Evolutionary conservation across 202 grass and related monocot genomes (phyloP), one percentile per base, ranked within the genome.

Genomic region (Zoysia matrella): DNA sequence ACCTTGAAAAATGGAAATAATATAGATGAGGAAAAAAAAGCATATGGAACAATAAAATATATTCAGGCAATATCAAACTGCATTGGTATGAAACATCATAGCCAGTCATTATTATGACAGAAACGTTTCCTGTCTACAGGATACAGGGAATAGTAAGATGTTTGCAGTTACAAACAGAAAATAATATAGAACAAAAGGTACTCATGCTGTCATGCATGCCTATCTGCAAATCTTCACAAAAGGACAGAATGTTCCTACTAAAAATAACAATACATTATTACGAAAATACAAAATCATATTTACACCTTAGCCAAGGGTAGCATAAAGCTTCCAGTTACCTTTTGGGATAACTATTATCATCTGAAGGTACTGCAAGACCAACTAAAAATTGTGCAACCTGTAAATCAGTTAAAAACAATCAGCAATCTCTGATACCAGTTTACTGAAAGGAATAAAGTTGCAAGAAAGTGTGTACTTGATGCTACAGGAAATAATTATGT

Each of bases 371-470:
- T 40, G 95, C 90, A 79, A 98, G 92, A 87, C 95, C 95, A 84
- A 98, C 65, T 80, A 98, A 89, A 88, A 94, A 98, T 79, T 98
- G 95, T 76, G 95, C 88, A 41, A 98, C 92, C 95, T 98, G 79
- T 67, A 81, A 88, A 74, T 49, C 6, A 58, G 16, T 80, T 77
- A 80, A 45, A 50, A 82, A 77, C 46, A 7, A 76, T 60, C 45
- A 71, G 63, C 43, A 67, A 50, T 51, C 64, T 50, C 67, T 47
- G 55, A 86, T 65, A 50, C 39, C 60, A 82, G 53, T 42, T 81
- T 81, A 80, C 22, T 67, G 71, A 72, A 86, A 55, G 50, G 41
- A 87, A 69, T 22, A 76, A 64, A 76, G 18, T 82, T 7, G 46
- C 52, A 13, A 69, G n/a, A 8, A 64, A 68, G 52, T 65, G 76